Percentiles rank a stretch among this genome's conserved stretches.
These are phyloP conservation scores for Wolfiporia cocos DNA, from an alignment of 1,284 basidiomycete genomes.

Conservation along the genomic window DNA sequence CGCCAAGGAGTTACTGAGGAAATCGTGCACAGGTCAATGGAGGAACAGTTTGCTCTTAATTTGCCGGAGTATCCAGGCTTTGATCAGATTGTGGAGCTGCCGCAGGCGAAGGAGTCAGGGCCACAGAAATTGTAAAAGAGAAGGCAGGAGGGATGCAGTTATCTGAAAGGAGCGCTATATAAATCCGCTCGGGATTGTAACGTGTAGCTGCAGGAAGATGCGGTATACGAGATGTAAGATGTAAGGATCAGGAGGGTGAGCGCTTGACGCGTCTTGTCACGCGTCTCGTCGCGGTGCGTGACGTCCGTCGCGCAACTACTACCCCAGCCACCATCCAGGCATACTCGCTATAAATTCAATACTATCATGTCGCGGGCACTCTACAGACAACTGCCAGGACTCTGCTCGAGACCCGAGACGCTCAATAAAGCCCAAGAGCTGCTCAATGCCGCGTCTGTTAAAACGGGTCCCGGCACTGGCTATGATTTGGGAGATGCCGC, in stretches of 20 bases:
- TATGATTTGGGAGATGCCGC: conserved; percentile 25
- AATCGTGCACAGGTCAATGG: conserved; percentile 40
- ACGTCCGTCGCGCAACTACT: no score
- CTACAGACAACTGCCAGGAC: conserved; percentile 6
- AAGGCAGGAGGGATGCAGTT: no score
- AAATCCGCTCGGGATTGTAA: no score
- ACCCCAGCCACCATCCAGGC: no score
- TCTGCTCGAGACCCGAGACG: conserved; percentile 21
- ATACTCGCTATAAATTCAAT: background rate
- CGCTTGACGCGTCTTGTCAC: no score
- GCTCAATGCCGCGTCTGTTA: conserved; percentile 21
- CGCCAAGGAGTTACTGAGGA: background rate
- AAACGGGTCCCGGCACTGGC: conserved; percentile 29
- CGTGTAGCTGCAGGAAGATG: no score
- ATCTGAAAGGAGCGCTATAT: no score
- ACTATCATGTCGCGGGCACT: conserved; percentile 14
- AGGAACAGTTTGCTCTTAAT: conserved; percentile 70
- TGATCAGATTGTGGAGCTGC: conserved; percentile 78
- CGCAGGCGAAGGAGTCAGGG: conserved; percentile 16
- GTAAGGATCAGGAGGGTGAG: no score
- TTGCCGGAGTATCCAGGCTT: conserved; percentile 71
- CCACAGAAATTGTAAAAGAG: conserved; percentile 26
- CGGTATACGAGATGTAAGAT: no score
- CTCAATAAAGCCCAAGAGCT: conserved; percentile 19
- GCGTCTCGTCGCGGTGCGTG: no score